Base-by-base conservation (phyloP, 352 stramenopile genomes). In the Globisporangium uncinulatum region DNA sequence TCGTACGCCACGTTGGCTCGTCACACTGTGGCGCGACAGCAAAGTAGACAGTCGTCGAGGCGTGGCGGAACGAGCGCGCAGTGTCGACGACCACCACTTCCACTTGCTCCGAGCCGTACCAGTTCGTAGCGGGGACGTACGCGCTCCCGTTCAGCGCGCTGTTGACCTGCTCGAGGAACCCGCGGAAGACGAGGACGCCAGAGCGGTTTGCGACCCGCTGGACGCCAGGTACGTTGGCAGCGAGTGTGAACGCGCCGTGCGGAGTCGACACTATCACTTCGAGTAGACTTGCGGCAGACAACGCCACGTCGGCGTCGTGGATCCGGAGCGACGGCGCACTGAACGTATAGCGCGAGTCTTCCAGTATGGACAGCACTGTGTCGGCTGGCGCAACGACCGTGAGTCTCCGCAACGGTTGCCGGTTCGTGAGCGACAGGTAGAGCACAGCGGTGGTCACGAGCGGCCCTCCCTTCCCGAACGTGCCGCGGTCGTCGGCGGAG, bases 1-100 rank as follows among this genome's bases (percentile, higher is more conserved):
- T 13, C 13, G 34, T 34, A 3, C 14, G 31, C 79, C 79, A 91
- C 9, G 44, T 47, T 1, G 79, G 73, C 6, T 71, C 59, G 52
- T 91, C 76, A 34, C 79, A 91, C n/a, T 79, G 64, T n/a, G 76
- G 69, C 1, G 59, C 13, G 29, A 89, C 67, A 49, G 70, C 76
- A 11, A 88, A 45, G 14, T 67, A 72, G 15, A 87, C 47, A 6
- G 54, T 56, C 3, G 53, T 47, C 1, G 51, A 55, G 8, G 53
- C 52, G 45, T 14, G 29, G 37, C 63, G 50, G 31, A 47, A 37
- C 19, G 37, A 34, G 9, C 36, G 58, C 51, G 51, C 34, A 15
- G 57, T 52, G 39, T 76, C 64, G n/a, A 67, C 31, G 21, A 73
- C 66, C 0, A 54, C 66, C 8, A 91, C 37, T 20, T 34, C 53